Base-by-base conservation (phyloP, 345 rosid genomes). In the Syzygium grande region DNA sequence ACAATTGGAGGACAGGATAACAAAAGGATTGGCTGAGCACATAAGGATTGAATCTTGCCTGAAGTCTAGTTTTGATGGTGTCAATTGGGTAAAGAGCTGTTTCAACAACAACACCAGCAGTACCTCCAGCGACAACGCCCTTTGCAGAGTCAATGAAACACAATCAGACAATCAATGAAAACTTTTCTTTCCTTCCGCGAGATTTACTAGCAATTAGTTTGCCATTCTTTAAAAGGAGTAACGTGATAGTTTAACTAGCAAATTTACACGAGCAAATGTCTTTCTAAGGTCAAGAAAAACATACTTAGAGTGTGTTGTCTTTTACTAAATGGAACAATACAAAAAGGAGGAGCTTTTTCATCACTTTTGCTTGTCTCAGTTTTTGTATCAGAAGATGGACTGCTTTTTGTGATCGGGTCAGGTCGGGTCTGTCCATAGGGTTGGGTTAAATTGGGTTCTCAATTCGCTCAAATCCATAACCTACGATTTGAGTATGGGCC, bases 41-140 rank as follows among this genome's bases (percentile, higher is more conserved):
- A 25, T 25, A 14, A 46, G 85, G 30, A 77, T 17, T 63, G 19
- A 54, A 61, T 58, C 91, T 88, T 83, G 92, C 99, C 93, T 97
- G 99, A 3, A 97, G 90, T 85, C 98, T 91, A 85, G 99, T 97
- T 92, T 95, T 97, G 83, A 96, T 94, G 6, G 99, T 97, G 92
- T 97, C 99, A 87, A 97, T 92, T 61, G 99, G 98, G 89, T 97
- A 97, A 65, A 97, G 88, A 84, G 94, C 94, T 29, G 99, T 93
- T 91, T 97, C 98, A 16, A 94, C 99, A 58, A 94, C 90, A 88
- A 95, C 94, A 86, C 99, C 99, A 88, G 98, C 97, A 38, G 93
- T 84, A 55, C 97, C 98, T 88, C 98, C 99, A 51, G 98, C 95
- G 63, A 96, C 78, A 84, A 93, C 87, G 52, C 94, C 93, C 92